Percentiles rank a stretch among this genome's conserved stretches.
phyloP scores from a whole-genome alignment of 352 stramenopile genomes.

The Discostella stelligera region DNA sequence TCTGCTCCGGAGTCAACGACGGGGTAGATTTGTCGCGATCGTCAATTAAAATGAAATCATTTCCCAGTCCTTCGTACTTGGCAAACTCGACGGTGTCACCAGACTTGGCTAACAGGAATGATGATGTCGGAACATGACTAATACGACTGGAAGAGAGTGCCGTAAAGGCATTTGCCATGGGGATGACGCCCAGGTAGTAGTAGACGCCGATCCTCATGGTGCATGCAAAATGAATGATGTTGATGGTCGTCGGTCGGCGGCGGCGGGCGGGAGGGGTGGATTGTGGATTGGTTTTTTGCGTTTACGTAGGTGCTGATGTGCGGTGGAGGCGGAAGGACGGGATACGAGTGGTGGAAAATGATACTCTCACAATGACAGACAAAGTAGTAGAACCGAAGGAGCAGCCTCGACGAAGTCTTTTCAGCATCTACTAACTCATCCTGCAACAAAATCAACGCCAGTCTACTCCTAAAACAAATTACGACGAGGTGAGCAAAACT shows the following conservation, averaged over 20 bases:
- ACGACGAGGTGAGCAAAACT: background rate
- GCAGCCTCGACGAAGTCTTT: no score
- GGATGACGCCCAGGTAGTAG: constrained; percentile 16
- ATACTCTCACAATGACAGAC: no score
- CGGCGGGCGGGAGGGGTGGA: no score
- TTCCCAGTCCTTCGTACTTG: constrained; percentile 88
- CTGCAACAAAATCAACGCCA: no score
- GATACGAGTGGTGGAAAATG: no score
- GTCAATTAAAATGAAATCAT: constrained; percentile 89
- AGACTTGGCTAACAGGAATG: constrained; percentile 15
- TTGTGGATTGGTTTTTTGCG: no score
- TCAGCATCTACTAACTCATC: no score
- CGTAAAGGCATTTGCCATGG: constrained; percentile 26
- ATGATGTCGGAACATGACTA: background rate
- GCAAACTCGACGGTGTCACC: constrained; percentile 72
- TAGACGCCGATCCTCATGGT: background rate
- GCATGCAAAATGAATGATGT: background rate
- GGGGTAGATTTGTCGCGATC: constrained; percentile 78
- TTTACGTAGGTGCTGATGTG: no score
- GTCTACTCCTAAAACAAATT: background rate
- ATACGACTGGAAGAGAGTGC: constrained; percentile 1
- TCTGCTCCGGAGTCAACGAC: constrained; percentile 81
- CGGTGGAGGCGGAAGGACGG: no score
- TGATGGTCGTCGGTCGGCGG: no score
- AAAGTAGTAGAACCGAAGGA: no score